phyloP scores from a whole-genome alignment of 2,329 filamentous ascomycete species.

The Chalara sp. region DNA sequence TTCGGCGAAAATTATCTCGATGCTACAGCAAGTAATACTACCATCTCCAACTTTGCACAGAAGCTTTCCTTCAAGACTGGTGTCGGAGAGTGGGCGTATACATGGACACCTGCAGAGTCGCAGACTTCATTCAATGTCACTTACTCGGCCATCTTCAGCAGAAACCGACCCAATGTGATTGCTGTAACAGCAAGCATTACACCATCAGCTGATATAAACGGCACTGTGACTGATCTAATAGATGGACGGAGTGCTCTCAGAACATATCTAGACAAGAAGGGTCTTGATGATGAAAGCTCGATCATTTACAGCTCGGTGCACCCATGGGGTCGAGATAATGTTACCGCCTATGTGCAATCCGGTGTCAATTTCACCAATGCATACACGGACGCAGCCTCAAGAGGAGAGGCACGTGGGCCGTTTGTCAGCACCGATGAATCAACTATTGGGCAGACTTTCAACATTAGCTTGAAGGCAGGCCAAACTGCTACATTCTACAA shows the following conservation, averaged over 20 bases:
- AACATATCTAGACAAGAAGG: slow-evolving; percentile 50
- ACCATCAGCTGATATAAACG: slow-evolving; percentile 43
- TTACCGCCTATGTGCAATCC: slow-evolving; percentile 55
- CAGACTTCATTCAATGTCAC: slow-evolving; percentile 46
- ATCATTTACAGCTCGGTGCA: slow-evolving; percentile 60
- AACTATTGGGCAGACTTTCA: slow-evolving; percentile 56
- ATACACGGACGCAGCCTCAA: slow-evolving; percentile 30
- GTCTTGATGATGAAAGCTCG: slow-evolving; percentile 39
- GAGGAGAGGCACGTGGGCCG: slow-evolving; percentile 21
- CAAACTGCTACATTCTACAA: slow-evolving; percentile 53
- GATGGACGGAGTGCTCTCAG: slow-evolving; percentile 64
- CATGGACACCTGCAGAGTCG: slow-evolving; percentile 49
- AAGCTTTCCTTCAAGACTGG: slow-evolving; percentile 58
- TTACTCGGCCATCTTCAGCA: slow-evolving; percentile 52
- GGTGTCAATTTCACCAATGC: slow-evolving; percentile 32
- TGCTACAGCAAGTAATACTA: slow-evolving; percentile 49
- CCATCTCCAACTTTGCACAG: slow-evolving; percentile 54
- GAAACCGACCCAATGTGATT: slow-evolving; percentile 25
- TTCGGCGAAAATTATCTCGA: slow-evolving; percentile 49
- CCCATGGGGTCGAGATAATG: slow-evolving; percentile 53
- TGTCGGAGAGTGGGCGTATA: slow-evolving; percentile 56
- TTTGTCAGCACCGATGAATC: slow-evolving; percentile 51
- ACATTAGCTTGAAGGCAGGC: slow-evolving; percentile 44
- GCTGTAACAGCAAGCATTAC: slow-evolving; percentile 52
- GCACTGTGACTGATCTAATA: slow-evolving; percentile 58